Percentiles rank a stretch among this genome's conserved stretches.
phyloP scores from a whole-genome alignment of 202 grass and related monocot species.

The Carex arenaria region DNA sequence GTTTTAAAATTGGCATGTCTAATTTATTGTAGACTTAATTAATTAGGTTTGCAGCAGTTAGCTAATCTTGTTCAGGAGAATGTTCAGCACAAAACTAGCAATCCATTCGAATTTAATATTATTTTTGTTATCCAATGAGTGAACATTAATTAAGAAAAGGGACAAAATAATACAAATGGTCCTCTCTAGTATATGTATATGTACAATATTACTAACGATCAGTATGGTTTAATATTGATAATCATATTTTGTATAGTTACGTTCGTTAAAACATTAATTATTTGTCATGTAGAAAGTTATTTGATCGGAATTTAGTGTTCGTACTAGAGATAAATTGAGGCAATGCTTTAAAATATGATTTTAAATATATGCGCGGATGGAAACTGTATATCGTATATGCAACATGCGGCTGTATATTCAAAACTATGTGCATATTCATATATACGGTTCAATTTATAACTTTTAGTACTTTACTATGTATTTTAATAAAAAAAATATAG shows the following conservation, averaged over 20 bases:
- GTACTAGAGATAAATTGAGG: too few species aligned
- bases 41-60: not conserved
- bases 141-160: not conserved
- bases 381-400: too few species aligned
- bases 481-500: too few species aligned
- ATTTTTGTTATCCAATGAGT: not conserved
- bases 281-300: not conserved
- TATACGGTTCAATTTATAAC: too few species aligned
- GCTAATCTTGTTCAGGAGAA: not conserved
- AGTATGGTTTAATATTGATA: not conserved
- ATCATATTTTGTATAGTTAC: too few species aligned
- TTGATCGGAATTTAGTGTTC: not conserved
- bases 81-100: conserved; percentile 1
- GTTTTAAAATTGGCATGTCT: not conserved
- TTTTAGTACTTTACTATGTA: too few species aligned
- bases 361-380: too few species aligned
- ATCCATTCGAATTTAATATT: not conserved
- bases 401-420: too few species aligned
- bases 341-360: too few species aligned
- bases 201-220: not conserved
- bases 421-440: too few species aligned
- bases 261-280: not conserved
- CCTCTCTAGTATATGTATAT: not conserved
- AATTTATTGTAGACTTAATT: not conserved
- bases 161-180: not conserved